Conservation (phyloP, 768 basidiomycete genomes). For the Paxillus rubicundulus region DNA sequence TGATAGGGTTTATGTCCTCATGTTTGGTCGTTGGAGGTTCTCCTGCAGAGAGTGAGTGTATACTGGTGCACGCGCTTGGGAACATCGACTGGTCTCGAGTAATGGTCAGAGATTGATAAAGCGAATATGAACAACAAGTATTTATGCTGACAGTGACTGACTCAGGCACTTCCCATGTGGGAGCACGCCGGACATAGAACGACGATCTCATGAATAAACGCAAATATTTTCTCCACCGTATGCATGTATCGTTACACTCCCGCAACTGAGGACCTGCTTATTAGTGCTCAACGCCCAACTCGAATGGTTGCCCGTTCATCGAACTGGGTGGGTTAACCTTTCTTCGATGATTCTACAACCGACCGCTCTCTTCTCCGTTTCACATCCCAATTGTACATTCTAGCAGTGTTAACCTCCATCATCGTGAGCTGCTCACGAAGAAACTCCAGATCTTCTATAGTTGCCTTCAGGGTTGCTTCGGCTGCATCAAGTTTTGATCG, state of each 20-base stretch:
- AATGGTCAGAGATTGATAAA: neutral
- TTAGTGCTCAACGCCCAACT: no score
- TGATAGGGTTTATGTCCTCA: neutral
- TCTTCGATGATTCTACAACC: slow-evolving; percentile 29
- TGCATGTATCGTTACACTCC: no score
- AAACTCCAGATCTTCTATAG: slow-evolving; percentile 88
- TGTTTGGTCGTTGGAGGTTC: neutral
- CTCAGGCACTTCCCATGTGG: neutral
- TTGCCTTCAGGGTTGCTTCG: slow-evolving; percentile 59
- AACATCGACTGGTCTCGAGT: neutral
- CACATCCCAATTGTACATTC: slow-evolving; percentile 96
- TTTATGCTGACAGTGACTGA: no score
- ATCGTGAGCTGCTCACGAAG: slow-evolving; percentile 92
- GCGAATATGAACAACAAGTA: neutral
- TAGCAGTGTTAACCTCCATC: slow-evolving; percentile 94
- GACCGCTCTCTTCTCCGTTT: slow-evolving; percentile 68
- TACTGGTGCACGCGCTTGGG: neutral
- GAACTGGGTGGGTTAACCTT: slow-evolving; percentile 7
- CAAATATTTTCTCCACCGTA: no score
- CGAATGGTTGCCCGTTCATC: neutral
- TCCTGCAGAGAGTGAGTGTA: neutral
- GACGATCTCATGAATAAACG: no score
- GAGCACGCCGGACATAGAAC: no score
- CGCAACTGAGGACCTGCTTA: no score
- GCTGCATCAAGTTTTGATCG: slow-evolving; percentile 73